Base-by-base conservation (phyloP, 768 basidiomycete genomes). In the Clathrus columnatus region DNA sequence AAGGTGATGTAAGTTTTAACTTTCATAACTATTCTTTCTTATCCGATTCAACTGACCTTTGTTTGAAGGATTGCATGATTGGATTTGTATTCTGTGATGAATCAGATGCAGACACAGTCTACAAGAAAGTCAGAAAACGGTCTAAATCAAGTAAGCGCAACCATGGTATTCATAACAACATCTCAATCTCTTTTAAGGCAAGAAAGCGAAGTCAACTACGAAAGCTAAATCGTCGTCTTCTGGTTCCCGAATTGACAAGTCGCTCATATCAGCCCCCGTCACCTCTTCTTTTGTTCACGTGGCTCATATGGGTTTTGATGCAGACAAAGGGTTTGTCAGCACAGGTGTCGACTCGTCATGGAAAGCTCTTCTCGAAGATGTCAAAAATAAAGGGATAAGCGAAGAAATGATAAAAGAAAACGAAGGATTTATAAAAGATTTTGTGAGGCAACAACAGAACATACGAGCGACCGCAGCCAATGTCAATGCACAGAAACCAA, bases 221-320 rank as follows among this genome's bases (percentile, higher is more conserved):
- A 78, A 78, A 65, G 84, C 82, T 70, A 81, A 78, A 55, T 55
- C 54, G 10, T 53, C 51, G 18, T 66, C 71, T 49, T 84, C 82
- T 60, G 80, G 81, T 6, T 86, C 89, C 47, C 87, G 83, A 68
- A 88, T 97, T 56, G 87, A 95, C 73, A 97, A 96, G 69, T 87
- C 90, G 0, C 80, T 86, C 75, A 97, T 98, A 48, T 93, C 91
- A 10, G 86, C 75, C 0, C 94, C 93, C 1, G 79, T 82, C 4
- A 67, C 72, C 1, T 84, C 84, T 14, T 85, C 85, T 7, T 97
- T 97, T 73, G 78, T 81, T 56, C 94, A 97, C 64, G 77, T 96
- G 44, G 91, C 87, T 0, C 94, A 97, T 66, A 95, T 99, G 88
- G 94, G 93, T 11, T 96, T 86, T 67, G 89, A 96, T 63, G 67